Conservation (phyloP, 2,329 filamentous ascomycete genomes). For the Xylaria sp. region DNA sequence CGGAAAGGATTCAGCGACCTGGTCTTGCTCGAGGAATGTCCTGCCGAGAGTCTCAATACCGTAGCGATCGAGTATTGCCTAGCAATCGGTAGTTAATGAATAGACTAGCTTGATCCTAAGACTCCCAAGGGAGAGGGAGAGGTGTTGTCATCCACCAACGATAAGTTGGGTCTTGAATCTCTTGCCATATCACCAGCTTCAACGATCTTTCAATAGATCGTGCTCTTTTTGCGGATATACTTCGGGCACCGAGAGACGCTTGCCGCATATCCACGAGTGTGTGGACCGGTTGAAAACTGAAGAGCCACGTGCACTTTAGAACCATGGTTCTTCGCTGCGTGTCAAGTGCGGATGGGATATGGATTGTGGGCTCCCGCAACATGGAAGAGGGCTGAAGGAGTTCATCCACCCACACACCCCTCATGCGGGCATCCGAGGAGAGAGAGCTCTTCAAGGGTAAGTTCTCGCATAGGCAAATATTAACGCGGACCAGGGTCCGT, state of each 20-base stretch:
- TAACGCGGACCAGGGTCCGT: conserved; percentile 52
- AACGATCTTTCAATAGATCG: conserved; percentile 56
- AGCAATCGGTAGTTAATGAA: conserved; percentile 55
- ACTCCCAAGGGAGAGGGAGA: conserved; percentile 39
- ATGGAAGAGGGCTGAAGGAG: conserved; percentile 43
- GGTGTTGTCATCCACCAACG: conserved; percentile 51
- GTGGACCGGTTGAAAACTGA: conserved; percentile 51
- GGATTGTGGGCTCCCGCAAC: conserved; percentile 47
- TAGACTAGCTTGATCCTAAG: conserved; percentile 48
- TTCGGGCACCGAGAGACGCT: conserved; percentile 52
- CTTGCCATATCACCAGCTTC: conserved; percentile 53
- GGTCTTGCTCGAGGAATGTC: conserved; percentile 53
- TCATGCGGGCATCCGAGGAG: conserved; percentile 49
- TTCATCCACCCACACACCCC: conserved; percentile 47
- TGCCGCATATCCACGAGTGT: conserved; percentile 53
- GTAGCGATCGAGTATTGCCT: conserved; percentile 52
- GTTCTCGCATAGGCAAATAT: conserved; percentile 53
- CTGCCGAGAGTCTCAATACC: conserved; percentile 51
- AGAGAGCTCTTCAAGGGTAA: conserved; percentile 50
- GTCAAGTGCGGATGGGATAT: conserved; percentile 45
- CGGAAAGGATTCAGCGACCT: conserved; percentile 52
- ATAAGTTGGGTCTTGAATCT: conserved; percentile 52
- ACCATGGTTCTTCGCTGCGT: conserved; percentile 50
- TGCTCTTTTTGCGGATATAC: conserved; percentile 52
- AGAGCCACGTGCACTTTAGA: conserved; percentile 50